phyloP scores from a whole-genome alignment of 257 asterid species.

The Solanum bukasovii region DNA sequence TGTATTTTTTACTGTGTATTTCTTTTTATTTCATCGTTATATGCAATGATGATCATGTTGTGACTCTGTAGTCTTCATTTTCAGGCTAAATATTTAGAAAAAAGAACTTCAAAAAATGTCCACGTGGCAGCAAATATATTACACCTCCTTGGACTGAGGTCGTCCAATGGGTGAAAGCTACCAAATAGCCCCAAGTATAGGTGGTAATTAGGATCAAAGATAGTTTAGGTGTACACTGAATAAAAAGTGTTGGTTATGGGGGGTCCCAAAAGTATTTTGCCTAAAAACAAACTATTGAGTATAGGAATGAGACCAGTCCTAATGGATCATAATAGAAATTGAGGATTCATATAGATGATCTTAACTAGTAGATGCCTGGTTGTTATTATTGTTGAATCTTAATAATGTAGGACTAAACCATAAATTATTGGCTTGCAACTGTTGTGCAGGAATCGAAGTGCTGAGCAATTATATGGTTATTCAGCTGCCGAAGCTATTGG shows the following conservation, averaged over 20 bases:
- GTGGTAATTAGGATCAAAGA: not conserved
- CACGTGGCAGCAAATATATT: not conserved
- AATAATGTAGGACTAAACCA: not conserved
- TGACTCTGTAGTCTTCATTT: not conserved
- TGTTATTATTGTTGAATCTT: not conserved
- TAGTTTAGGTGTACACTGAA: not conserved
- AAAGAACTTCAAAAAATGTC: not conserved
- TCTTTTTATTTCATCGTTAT: too few relatives aligned
- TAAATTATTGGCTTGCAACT: not conserved
- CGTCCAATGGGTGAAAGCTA: not conserved
- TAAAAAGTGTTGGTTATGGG: not conserved
- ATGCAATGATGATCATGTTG: not conserved
- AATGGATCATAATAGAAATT: not conserved
- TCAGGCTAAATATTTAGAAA: not conserved
- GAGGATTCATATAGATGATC: not conserved
- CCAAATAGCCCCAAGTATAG: not conserved
- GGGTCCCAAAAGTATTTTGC: not conserved
- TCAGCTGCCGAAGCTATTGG: conserved; percentile 68
- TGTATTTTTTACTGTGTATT: not conserved
- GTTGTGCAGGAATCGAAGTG: conserved; percentile 64
- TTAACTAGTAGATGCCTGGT: not conserved
- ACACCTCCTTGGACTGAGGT: not conserved
- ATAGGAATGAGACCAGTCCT: not conserved
- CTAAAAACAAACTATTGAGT: not conserved
- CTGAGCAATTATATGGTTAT: conserved; percentile 68